phyloP scores from a whole-genome alignment of 257 asterid species.

The Gentiana macrophylla region DNA sequence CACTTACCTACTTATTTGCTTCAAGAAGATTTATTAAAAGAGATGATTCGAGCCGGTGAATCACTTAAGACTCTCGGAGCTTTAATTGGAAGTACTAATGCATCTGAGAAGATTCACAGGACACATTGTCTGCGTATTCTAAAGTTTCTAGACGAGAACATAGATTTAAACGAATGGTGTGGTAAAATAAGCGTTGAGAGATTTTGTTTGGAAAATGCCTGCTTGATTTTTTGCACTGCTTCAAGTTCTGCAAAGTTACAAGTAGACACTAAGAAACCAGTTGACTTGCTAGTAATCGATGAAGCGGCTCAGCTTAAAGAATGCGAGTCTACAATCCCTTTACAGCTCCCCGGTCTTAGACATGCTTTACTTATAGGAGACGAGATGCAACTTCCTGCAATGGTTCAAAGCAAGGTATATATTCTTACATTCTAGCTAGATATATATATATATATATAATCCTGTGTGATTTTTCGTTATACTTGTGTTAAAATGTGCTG shows the following conservation, averaged over 20 bases:
- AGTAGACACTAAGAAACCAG: constrained; percentile 12
- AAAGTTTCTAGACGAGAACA: constrained; percentile 12
- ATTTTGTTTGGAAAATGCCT: constrained; percentile 32
- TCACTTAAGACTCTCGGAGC: constrained; percentile 21
- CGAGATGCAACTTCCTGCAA: constrained; percentile 72
- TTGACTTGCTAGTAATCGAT: constrained; percentile 56
- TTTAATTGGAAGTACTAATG: neutral
- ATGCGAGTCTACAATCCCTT: constrained; percentile 63
- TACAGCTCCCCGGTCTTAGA: constrained; percentile 51
- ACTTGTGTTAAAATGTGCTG: no score
- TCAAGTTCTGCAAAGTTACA: constrained; percentile 52
- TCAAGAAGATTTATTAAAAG: constrained; percentile 14
- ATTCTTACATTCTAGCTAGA: no score
- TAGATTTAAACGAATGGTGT: constrained; percentile 14
- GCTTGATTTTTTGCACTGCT: constrained; percentile 52
- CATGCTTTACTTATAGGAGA: constrained; percentile 78
- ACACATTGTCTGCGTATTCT: constrained; percentile 26
- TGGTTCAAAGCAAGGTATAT: constrained; percentile 72
- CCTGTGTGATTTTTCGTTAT: no score
- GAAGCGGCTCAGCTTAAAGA: constrained; percentile 91
- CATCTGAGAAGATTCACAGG: constrained; percentile 10
- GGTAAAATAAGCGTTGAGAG: constrained; percentile 3
- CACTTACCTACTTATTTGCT: constrained; percentile 55
- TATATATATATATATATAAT: no score
- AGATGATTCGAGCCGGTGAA: constrained; percentile 24